Evolutionary conservation across 192 early-diverging fungal genomes (phyloP).

Genomic region (Coemansia aciculifera): DNA sequence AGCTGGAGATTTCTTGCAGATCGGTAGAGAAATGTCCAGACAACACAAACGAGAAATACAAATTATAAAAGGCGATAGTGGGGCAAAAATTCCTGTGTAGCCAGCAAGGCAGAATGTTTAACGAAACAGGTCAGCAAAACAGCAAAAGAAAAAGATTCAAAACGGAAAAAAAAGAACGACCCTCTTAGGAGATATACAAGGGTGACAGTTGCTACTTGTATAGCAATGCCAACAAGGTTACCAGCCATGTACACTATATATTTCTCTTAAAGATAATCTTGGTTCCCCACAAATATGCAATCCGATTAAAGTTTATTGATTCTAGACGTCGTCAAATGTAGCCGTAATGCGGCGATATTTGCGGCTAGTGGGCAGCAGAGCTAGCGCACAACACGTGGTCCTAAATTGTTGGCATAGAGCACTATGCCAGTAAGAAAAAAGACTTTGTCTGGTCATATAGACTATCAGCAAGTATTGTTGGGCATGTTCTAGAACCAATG

Average conservation of each 20-base stretch:
- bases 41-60: neutral
- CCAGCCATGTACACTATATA: neutral
- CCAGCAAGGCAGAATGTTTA: neutral
- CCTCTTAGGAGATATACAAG: neutral
- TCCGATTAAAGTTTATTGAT: constrained; percentile 4
- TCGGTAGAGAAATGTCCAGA: neutral
- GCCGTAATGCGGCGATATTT: neutral
- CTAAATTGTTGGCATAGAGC: neutral
- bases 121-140: neutral
- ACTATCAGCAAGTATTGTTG: neutral
- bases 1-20: neutral
- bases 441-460: neutral
- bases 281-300: constrained; percentile 9
- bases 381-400: neutral
- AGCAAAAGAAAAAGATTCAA: constrained; percentile 1
- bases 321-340: neutral
- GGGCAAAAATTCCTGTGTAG: no score
- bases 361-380: neutral
- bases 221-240: constrained; percentile 4
- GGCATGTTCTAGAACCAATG: neutral
- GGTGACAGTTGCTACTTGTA: constrained; percentile 7
- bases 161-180: neutral
- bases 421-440: neutral
- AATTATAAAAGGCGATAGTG: no score
- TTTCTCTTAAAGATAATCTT: neutral